Evolutionary conservation across 495 filamentous ascomycete genomes (phyloP).

Genomic region (Lophium mytilinum): DNA sequence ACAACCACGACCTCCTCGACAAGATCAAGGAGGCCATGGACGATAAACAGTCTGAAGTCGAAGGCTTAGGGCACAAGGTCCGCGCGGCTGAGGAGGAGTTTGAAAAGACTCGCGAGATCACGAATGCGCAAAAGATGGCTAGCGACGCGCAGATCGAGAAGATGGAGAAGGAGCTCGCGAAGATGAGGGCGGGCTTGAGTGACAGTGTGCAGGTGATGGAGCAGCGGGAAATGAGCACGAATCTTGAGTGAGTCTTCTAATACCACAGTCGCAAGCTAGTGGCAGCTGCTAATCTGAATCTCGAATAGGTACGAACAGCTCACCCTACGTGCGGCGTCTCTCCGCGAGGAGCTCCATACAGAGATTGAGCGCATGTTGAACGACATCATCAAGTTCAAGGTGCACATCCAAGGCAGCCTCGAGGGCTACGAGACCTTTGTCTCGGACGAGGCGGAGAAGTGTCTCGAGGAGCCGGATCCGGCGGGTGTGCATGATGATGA

Average conservation of each 20-base stretch:
- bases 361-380: conserved; percentile 94
- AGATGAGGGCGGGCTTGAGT: conserved; percentile 76
- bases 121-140: conserved; percentile 73
- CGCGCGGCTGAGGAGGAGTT: conserved; percentile 85
- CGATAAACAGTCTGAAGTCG: conserved; percentile 86
- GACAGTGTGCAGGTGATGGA: conserved; percentile 89
- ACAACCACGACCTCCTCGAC: conserved; percentile 83
- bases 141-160: conserved; percentile 92
- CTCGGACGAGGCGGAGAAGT: conserved; percentile 80
- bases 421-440: conserved; percentile 92
- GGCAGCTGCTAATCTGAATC: background rate
- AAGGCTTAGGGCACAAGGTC: conserved; percentile 78
- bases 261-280: background rate
- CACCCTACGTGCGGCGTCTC: conserved; percentile 67
- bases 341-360: conserved; percentile 89
- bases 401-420: conserved; percentile 84
- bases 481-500: conserved; percentile 17
- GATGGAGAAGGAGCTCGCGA: conserved; percentile 93
- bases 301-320: conserved; percentile 73
- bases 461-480: conserved; percentile 40
- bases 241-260: conserved; percentile 67
- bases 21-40: conserved; percentile 90
- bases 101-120: conserved; percentile 85
- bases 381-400: conserved; percentile 97
- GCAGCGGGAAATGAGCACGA: conserved; percentile 91